A percentile compares a stretch with the other conserved stretches of the same genome.
Conservation (phyloP, 352 stramenopile species). For the Phytophthora pistaciae region DNA sequence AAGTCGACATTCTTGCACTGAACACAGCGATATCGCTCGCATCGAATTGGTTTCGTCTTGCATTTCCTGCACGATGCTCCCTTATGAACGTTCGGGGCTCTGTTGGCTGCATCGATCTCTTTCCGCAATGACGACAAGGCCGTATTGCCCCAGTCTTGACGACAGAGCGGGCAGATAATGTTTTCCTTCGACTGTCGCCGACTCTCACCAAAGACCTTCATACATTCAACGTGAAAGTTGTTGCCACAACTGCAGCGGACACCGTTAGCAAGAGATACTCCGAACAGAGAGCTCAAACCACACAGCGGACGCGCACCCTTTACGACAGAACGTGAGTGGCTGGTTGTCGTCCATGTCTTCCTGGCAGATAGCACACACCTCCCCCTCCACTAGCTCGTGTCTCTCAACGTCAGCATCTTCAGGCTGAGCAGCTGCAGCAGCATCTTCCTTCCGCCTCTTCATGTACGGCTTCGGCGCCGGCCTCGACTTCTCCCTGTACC, state of each 20-base stretch:
- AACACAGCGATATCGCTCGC: conserved; percentile 82
- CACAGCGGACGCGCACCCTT: conserved; percentile 68
- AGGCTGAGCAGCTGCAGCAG: conserved; percentile 21
- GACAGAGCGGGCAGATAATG: conserved; percentile 87
- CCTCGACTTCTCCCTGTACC: conserved; percentile 58
- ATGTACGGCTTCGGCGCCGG: conserved; percentile 46
- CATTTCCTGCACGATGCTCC: conserved; percentile 72
- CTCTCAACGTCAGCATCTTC: conserved; percentile 41
- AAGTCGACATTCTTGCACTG: conserved; percentile 84
- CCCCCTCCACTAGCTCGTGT: conserved; percentile 72
- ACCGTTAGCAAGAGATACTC: conserved; percentile 4
- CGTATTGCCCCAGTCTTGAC: conserved; percentile 80
- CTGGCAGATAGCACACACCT: conserved; percentile 88
- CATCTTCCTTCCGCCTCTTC: conserved; percentile 46
- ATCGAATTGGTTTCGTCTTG: conserved; percentile 79
- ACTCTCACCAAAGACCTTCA: conserved; percentile 89
- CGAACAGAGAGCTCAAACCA: neutral
- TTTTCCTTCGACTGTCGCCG: conserved; percentile 84
- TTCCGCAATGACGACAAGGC: conserved; percentile 73
- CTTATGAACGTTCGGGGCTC: conserved; percentile 80
- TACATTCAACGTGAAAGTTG: conserved; percentile 46
- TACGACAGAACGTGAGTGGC: conserved; percentile 77
- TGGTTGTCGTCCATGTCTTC: conserved; percentile 79
- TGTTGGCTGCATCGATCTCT: conserved; percentile 78
- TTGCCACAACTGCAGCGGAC: conserved; percentile 38